These are phyloP conservation scores for Flaveria floridana DNA, from an alignment of 140 eudicot genomes.

Conservation along the genomic window DNA sequence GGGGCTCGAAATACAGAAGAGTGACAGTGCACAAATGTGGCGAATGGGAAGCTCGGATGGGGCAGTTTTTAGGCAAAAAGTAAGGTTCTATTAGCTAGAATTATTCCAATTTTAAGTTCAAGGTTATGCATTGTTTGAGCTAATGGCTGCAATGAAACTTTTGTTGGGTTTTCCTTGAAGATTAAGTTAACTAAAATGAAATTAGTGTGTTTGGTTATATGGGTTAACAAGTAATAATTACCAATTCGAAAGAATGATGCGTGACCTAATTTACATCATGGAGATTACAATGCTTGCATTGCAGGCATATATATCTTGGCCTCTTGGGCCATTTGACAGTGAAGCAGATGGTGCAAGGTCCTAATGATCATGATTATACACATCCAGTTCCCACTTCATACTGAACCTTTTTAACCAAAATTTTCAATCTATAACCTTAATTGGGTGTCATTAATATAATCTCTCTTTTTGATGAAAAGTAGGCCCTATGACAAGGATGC, in stretches of 20 bases:
- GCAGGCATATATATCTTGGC: conserved; percentile 88
- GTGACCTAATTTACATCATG: conserved; percentile 38
- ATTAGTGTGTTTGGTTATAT: background rate
- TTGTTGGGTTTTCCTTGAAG: conserved; percentile 18
- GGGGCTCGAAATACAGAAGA: conserved; percentile 76
- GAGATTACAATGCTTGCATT: conserved; percentile 55
- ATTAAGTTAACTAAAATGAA: background rate
- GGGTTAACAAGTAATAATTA: conserved; percentile 16
- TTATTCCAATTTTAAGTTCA: conserved; percentile 2
- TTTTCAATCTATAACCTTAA: conserved; percentile 32
- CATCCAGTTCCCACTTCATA: conserved; percentile 11
- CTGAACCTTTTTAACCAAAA: conserved; percentile 20
- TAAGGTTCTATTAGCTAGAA: conserved; percentile 34
- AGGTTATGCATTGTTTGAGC: conserved; percentile 11
- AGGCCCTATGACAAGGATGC: conserved; percentile 96
- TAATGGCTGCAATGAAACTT: conserved; percentile 10
- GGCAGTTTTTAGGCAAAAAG: conserved; percentile 83
- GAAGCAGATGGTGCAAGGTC: conserved; percentile 87
- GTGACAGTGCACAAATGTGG: conserved; percentile 81
- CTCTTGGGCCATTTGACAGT: conserved; percentile 68
- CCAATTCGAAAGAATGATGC: background rate
- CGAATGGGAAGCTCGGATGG: conserved; percentile 94
- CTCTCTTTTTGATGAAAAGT: conserved; percentile 35
- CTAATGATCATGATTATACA: conserved; percentile 39
- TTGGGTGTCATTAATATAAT: conserved; percentile 36